Conservation (phyloP, 1,284 basidiomycete genomes). For the Trichosporon inkin region DNA sequence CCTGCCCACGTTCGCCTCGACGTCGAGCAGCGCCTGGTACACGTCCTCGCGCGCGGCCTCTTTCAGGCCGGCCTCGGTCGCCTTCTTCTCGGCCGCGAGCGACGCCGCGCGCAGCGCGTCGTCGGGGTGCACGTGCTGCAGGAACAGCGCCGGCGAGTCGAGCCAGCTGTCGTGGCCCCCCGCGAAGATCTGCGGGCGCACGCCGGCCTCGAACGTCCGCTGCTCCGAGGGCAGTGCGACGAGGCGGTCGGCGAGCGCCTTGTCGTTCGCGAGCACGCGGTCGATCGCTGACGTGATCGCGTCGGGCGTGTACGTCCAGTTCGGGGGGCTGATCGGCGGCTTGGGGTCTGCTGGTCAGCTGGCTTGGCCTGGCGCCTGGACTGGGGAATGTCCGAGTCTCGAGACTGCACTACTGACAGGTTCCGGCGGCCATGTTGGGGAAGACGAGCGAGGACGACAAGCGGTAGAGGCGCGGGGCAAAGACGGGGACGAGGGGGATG, state of each 20-base stretch:
- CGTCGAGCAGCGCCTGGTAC: conserved; percentile 22
- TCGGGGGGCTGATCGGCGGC: conserved; percentile 19
- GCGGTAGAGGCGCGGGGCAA: neutral
- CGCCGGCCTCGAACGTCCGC: conserved; percentile 21
- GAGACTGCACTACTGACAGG: neutral
- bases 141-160: conserved; percentile 17
- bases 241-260: conserved; percentile 15
- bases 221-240: conserved; percentile 20
- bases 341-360: conserved; percentile 13
- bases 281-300: conserved; percentile 12
- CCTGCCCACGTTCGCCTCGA: conserved; percentile 13
- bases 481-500: neutral
- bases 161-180: conserved; percentile 11
- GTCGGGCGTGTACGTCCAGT: conserved; percentile 18
- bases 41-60: conserved; percentile 21
- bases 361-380: too few relatives aligned
- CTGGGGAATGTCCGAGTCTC: too few relatives aligned
- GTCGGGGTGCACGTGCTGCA: conserved; percentile 22
- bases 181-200: conserved; percentile 14
- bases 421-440: neutral
- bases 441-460: neutral
- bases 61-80: conserved; percentile 19
- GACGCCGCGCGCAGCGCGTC: conserved; percentile 20
- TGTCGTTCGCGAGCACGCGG: conserved; percentile 9
- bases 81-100: conserved; percentile 19